phyloP scores from a whole-genome alignment of 1,284 basidiomycete genomes.

The Trichosporon sp. region DNA sequence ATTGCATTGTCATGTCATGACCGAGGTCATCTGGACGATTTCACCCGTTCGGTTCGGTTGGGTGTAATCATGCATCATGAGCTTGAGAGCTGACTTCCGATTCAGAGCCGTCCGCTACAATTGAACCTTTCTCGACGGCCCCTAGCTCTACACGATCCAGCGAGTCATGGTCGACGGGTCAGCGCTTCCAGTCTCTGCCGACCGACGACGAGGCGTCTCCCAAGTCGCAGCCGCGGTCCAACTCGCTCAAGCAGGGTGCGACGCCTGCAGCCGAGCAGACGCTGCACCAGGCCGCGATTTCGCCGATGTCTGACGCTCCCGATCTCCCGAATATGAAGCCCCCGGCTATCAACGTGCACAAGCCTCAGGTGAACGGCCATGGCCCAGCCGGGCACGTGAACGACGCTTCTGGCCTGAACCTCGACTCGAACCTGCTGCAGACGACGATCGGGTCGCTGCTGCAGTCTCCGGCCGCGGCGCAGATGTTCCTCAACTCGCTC shows the following conservation, averaged over 20 bases:
- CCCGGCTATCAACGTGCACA: background rate
- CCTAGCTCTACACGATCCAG: conserved; percentile 11
- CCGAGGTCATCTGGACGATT: no score
- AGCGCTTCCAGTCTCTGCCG: conserved; percentile 36
- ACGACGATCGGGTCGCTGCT: conserved; percentile 58
- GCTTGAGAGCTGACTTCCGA: background rate
- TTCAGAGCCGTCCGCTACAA: conserved; percentile 6
- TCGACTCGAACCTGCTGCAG: conserved; percentile 54
- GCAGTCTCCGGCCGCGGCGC: conserved; percentile 62
- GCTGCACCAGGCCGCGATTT: conserved; percentile 23
- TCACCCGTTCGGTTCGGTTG: no score
- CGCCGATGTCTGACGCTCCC: conserved; percentile 24
- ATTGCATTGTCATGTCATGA: background rate
- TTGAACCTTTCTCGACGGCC: conserved; percentile 11
- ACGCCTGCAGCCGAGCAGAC: conserved; percentile 20
- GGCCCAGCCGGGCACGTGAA: conserved; percentile 1
- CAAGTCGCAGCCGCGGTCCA: conserved; percentile 14
- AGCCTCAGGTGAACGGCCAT: background rate
- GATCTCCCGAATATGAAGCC: background rate
- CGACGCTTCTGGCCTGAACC: conserved; percentile 24
- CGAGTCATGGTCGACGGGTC: conserved; percentile 23
- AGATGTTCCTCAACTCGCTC: conserved; percentile 60
- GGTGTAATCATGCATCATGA: background rate
- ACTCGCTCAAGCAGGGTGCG: conserved; percentile 12
- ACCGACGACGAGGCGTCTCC: conserved; percentile 32